Evolutionary conservation across 1,284 basidiomycete genomes (phyloP), one percentile per base, ranked within the genome.

Genomic region (Tremellales sp.): DNA sequence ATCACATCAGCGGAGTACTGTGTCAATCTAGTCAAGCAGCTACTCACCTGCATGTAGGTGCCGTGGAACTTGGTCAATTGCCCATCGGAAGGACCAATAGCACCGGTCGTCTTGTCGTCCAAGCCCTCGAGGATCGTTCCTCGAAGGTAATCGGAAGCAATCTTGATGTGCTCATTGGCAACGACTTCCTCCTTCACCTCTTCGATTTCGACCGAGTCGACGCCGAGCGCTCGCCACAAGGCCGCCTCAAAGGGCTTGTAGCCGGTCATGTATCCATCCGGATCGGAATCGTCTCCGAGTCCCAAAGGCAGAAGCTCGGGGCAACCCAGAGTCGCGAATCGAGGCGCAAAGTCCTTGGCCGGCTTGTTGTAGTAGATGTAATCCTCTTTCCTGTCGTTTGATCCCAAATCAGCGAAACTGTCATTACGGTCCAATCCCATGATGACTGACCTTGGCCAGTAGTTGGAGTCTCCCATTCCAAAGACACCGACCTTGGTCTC

Each of bases 161-260:
- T 94, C 77, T 98, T 99, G 80, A 98, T 97, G 75, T 98, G 92
- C 76, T 99, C 94, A 77, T 98, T 97, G 52, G 93, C 97, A 74
- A 99, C 94, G 2, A 89, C 83, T 68, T 97, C 93, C 2, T 93
- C 92, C 71, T 97, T 92, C 16, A 84, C 86, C 75, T 98, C 95
- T 31, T 77, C 82, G 26, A 97, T 83, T 70, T 95, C 87, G 47
- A 98, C 77, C 14, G 77, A 78, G 73, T 95, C 94, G 46, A 98
- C 92, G 45, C 94, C 91, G 31, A 98, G 78, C 1, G 85, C 85
- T 75, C 95, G 93, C 95, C 94, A 99, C 32, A 98, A 63, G 48
- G 80, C 75, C 29, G 90, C 84, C 73, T 98, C 94, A 90, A 93
- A 98, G 22, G 80, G 62, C 74, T 90, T 94, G 80, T 97, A 98